A percentile compares a stretch with the other conserved stretches of the same genome.
These are phyloP conservation scores for Hebeloma cylindrosporum DNA, from an alignment of 768 basidiomycete species.

Conservation along the genomic window DNA sequence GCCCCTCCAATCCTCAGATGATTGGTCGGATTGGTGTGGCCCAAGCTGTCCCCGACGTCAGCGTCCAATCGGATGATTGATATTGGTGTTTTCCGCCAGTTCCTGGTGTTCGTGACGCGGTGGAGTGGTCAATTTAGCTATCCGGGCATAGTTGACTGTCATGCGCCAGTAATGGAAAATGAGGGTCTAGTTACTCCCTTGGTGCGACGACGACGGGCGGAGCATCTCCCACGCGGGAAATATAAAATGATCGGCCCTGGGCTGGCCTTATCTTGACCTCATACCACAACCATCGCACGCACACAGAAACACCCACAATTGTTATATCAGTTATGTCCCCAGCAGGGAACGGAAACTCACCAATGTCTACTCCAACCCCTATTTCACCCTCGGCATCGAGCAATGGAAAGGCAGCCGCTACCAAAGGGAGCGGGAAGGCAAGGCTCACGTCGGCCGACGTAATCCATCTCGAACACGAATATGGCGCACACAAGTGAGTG, in stretches of 20 bases:
- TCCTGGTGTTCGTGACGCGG: too few relatives aligned
- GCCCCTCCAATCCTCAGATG: too few relatives aligned
- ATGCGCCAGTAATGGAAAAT: too few relatives aligned
- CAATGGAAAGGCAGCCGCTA: conserved; percentile 10
- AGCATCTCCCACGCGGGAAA: too few relatives aligned
- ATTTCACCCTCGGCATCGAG: not conserved
- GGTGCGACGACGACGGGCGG: conserved; percentile 10
- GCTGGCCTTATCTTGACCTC: conserved; percentile 14
- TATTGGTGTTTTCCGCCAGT: too few relatives aligned
- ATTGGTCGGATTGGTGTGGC: too few relatives aligned
- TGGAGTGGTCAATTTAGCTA: too few relatives aligned
- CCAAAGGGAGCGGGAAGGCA: conserved; percentile 14
- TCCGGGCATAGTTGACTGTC: too few relatives aligned
- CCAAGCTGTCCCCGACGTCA: too few relatives aligned
- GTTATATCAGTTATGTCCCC: conserved; percentile 12
- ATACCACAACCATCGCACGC: conserved; percentile 10
- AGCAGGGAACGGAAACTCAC: conserved; percentile 9
- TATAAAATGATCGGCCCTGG: conserved; percentile 8
- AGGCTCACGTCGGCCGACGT: conserved; percentile 45
- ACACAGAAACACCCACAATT: conserved; percentile 4
- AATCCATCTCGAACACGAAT: conserved; percentile 78
- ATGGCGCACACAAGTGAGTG: conserved; percentile 88
- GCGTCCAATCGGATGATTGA: too few relatives aligned
- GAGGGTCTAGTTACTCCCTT: too few relatives aligned
- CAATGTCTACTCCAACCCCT: conserved; percentile 2